Evolutionary conservation across 2,329 filamentous ascomycete genomes (phyloP).

Genomic region (Diplodia mutila): DNA sequence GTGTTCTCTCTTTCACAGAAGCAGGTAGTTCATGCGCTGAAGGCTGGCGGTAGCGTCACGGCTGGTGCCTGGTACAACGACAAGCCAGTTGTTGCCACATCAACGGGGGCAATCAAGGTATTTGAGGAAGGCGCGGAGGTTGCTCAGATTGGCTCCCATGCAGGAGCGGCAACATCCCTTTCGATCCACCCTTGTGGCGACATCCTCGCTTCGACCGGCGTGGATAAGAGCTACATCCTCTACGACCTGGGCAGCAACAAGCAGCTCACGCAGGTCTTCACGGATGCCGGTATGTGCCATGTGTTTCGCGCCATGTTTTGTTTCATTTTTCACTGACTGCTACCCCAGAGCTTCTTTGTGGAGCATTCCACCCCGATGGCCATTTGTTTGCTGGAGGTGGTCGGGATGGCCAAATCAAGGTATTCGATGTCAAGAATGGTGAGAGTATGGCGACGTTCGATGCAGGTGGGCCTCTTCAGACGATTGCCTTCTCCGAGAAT

Average conservation of each 20-base stretch:
- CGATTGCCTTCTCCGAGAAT: constrained; percentile 90
- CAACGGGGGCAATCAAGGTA: constrained; percentile 77
- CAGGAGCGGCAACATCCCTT: constrained; percentile 76
- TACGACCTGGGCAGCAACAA: constrained; percentile 75
- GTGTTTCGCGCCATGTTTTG: not conserved
- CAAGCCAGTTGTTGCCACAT: constrained; percentile 72
- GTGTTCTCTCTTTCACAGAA: constrained; percentile 79
- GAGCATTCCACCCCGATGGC: constrained; percentile 94
- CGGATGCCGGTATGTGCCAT: constrained; percentile 70
- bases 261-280: constrained; percentile 77
- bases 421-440: constrained; percentile 85
- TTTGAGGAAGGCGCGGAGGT: constrained; percentile 72
- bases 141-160: constrained; percentile 76
- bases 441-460: constrained; percentile 75
- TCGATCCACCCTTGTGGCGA: constrained; percentile 81
- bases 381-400: constrained; percentile 87
- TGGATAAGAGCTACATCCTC: constrained; percentile 89
- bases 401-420: constrained; percentile 77
- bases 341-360: constrained; percentile 68
- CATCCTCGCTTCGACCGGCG: constrained; percentile 83
- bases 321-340: constrained; percentile 34
- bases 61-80: constrained; percentile 67
- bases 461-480: constrained; percentile 67
- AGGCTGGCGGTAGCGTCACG: constrained; percentile 68
- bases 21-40: constrained; percentile 71